Conservation (phyloP, 108 stramenopile species). For the Fragilaria crotonensis region DNA sequence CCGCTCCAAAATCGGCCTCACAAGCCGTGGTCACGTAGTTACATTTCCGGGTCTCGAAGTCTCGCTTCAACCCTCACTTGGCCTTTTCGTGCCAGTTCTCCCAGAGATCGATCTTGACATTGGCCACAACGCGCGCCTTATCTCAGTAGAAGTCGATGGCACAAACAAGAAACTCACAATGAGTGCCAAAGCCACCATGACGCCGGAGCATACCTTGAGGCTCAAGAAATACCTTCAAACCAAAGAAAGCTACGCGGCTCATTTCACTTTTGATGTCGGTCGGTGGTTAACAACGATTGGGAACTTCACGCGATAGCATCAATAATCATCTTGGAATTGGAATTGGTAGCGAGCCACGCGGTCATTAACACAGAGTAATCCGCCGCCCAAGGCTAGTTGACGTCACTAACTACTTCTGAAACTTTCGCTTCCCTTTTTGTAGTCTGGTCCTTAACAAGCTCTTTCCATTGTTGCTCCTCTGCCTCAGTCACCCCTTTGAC, state of each 20-base stretch:
- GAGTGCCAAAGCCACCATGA: conserved; percentile 35
- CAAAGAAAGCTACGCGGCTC: conserved; percentile 23
- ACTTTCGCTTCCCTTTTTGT: too few relatives aligned
- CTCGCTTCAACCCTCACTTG: conserved; percentile 24
- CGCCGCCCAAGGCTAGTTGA: too few relatives aligned
- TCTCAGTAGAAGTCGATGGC: conserved; percentile 22
- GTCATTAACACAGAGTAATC: too few relatives aligned
- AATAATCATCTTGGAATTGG: too few relatives aligned
- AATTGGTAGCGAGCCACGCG: too few relatives aligned
- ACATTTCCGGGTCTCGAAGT: conserved; percentile 44
- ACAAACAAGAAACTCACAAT: conserved; percentile 12
- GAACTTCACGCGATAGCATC: too few relatives aligned
- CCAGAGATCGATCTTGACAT: conserved; percentile 36
- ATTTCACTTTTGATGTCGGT: conserved; percentile 32
- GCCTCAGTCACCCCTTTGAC: too few relatives aligned
- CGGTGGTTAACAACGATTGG: conserved; percentile 38
- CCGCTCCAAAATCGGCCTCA: conserved; percentile 26
- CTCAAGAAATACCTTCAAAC: conserved; percentile 20
- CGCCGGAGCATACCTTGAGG: conserved; percentile 28
- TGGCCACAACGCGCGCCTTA: conserved; percentile 37
- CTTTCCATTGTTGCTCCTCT: neutral
- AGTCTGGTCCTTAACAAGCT: neutral
- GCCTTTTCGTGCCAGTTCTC: conserved; percentile 38
- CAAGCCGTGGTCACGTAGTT: conserved; percentile 37
- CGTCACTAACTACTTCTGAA: too few relatives aligned